Conservation (phyloP, 352 stramenopile species). For the Phytophthora melonis region DNA sequence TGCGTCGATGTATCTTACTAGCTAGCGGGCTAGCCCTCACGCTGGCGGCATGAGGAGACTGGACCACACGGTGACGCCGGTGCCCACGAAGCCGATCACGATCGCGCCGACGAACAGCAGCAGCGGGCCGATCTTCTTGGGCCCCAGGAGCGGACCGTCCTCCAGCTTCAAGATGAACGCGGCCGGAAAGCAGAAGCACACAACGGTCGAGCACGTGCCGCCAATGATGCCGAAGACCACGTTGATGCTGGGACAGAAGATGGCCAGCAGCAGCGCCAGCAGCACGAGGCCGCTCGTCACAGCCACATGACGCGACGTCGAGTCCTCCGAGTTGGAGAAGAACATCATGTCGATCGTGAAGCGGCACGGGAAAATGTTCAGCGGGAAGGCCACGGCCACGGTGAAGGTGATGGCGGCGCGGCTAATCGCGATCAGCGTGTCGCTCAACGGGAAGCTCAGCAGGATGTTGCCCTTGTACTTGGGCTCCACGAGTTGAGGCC, state of each 20-base stretch:
- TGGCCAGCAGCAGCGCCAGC: slow-evolving; percentile 74
- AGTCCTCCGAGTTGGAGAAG: slow-evolving; percentile 81
- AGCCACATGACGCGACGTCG: slow-evolving; percentile 64
- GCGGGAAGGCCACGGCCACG: slow-evolving; percentile 81
- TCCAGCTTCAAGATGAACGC: slow-evolving; percentile 90
- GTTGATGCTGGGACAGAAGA: slow-evolving; percentile 90
- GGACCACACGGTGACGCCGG: slow-evolving; percentile 79
- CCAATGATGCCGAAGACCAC: slow-evolving; percentile 89
- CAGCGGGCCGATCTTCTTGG: slow-evolving; percentile 80
- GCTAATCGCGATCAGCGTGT: slow-evolving; percentile 83
- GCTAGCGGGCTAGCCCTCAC: background rate
- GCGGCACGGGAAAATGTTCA: slow-evolving; percentile 90
- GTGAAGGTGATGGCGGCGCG: slow-evolving; percentile 90
- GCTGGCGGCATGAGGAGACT: slow-evolving; percentile 46
- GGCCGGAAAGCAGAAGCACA: slow-evolving; percentile 87
- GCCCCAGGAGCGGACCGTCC: slow-evolving; percentile 68
- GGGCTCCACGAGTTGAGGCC: slow-evolving; percentile 62
- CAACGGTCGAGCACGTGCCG: slow-evolving; percentile 82
- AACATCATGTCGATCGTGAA: slow-evolving; percentile 93
- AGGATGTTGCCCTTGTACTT: slow-evolving; percentile 88
- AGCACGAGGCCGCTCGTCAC: slow-evolving; percentile 75
- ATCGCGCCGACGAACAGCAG: slow-evolving; percentile 76
- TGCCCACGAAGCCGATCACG: slow-evolving; percentile 77
- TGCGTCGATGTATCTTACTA: background rate
- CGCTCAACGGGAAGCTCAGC: slow-evolving; percentile 78